phyloP scores from a whole-genome alignment of 805 yeast species.

The Kazachstania viticola region DNA sequence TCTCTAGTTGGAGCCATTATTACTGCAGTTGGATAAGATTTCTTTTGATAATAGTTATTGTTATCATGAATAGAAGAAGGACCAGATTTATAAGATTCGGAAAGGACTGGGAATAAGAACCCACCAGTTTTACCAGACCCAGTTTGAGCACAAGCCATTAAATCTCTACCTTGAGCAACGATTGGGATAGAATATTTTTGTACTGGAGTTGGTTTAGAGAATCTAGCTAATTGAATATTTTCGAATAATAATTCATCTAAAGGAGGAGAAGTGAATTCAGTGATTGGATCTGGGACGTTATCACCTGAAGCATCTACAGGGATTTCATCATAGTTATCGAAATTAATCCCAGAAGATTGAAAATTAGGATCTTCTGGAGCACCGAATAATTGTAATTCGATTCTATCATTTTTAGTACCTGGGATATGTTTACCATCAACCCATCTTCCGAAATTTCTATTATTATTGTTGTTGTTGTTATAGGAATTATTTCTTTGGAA shows the following conservation, averaged over 20 bases:
- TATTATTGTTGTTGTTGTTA: constrained; percentile 18
- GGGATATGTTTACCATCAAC: constrained; percentile 82
- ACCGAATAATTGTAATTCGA: constrained; percentile 81
- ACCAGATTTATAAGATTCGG: constrained; percentile 81
- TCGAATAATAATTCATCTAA: constrained; percentile 75
- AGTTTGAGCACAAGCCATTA: constrained; percentile 96
- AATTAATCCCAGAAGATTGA: constrained; percentile 95
- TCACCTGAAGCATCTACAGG: constrained; percentile 98
- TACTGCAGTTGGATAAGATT: constrained; percentile 88
- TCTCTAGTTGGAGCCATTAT: constrained; percentile 99
- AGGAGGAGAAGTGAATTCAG: constrained; percentile 83
- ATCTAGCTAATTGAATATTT: constrained; percentile 80
- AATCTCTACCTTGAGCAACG: constrained; percentile 78
- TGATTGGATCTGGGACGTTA: constrained; percentile 86
- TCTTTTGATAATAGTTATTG: constrained; percentile 41
- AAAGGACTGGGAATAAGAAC: constrained; percentile 92
- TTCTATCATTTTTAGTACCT: constrained; percentile 53
- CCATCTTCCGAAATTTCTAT: constrained; percentile 54
- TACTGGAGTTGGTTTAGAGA: constrained; percentile 92
- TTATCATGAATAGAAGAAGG: constrained; percentile 51
- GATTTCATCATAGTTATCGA: constrained; percentile 95
- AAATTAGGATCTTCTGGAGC: constrained; percentile 48
- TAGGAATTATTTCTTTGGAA: constrained; percentile 30
- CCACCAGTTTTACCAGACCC: constrained; percentile 99
- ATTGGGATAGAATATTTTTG: constrained; percentile 91